Evolutionary conservation across 768 basidiomycete species (phyloP), one percentile per base, ranked within the genome.

Genomic region (Agaricus blazei): DNA sequence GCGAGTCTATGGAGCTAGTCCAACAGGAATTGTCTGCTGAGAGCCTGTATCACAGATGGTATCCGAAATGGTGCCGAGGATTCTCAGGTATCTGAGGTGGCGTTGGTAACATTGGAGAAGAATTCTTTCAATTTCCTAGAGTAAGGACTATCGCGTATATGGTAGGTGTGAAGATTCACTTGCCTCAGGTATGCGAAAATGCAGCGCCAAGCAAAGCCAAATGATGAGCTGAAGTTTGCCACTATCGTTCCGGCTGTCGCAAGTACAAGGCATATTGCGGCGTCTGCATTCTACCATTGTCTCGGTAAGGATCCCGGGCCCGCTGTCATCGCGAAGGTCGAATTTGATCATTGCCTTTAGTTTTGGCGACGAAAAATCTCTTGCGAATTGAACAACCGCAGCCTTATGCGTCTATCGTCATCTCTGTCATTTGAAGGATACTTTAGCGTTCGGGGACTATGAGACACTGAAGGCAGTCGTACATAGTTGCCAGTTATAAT

Each of bases 211-310:
- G 78, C 83, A 0, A 75, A 85, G 51, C 77, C 85, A 26, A 70
- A 68, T 46, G 67, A 73, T 6, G 66, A 71, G 14, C 70, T 92
- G 34, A 74, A 70, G 9, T 90, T 92, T 63, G 81, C 87, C 56
- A 76, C 74, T 31, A 75, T 93, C 34, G 86, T 83, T 9, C 89
- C 88, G 9, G 78, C 71, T 58, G 65, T 69, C 43, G 81, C 85
- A 1, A 90, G 85, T 61, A 88, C 86, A 3, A 76, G 81, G 9
- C 88, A 85, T 64, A 87, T 93, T 37, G 91, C 88, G 9, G 84
- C 90, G 8, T 82, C 87, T 14, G 91, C 84, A 3, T 85, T 93
- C 66, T 90, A 93, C 67, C 89, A 93, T 60, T 91, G 90, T 65
- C 76, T 93, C 42, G 90, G 91, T 91, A 56, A 37, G 77, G 36